phyloP scores from a whole-genome alignment of 148 eudicot genomes.

The Chenopodium berlandieri region DNA sequence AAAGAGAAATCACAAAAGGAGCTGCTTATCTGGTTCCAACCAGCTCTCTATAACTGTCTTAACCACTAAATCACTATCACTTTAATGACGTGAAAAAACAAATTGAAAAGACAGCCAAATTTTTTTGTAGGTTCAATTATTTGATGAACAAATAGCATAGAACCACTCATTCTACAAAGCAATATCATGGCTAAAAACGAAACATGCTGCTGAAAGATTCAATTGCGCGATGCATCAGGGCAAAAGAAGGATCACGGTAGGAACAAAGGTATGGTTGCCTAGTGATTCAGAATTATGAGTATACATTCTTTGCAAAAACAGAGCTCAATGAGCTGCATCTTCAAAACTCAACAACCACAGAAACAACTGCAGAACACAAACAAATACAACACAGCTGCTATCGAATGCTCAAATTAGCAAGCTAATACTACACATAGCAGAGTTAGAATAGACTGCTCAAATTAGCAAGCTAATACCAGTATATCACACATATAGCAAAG shows the following conservation, averaged over 20 bases:
- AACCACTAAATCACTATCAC: conserved; percentile 10
- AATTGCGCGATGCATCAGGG: neutral
- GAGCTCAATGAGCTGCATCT: neutral
- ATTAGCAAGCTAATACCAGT: no score
- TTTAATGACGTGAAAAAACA: neutral
- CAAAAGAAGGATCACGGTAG: neutral
- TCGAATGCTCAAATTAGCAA: neutral
- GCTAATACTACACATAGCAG: neutral
- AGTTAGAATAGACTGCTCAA: neutral
- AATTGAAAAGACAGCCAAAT: no score
- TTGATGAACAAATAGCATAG: neutral
- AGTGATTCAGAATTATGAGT: neutral
- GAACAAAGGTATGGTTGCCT: neutral
- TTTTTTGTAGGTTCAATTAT: neutral
- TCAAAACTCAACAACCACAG: neutral
- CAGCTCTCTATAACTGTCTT: conserved; percentile 2
- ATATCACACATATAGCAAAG: neutral
- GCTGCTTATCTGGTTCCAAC: conserved; percentile 16
- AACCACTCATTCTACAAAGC: neutral
- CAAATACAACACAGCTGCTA: no score
- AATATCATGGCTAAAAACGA: neutral
- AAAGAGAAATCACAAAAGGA: conserved; percentile 2
- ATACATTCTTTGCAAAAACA: neutral
- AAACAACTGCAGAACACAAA: neutral
- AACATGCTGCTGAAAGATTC: neutral